Base-by-base conservation (phyloP, 1,284 basidiomycete genomes). In the Irpex rosettiformis region DNA sequence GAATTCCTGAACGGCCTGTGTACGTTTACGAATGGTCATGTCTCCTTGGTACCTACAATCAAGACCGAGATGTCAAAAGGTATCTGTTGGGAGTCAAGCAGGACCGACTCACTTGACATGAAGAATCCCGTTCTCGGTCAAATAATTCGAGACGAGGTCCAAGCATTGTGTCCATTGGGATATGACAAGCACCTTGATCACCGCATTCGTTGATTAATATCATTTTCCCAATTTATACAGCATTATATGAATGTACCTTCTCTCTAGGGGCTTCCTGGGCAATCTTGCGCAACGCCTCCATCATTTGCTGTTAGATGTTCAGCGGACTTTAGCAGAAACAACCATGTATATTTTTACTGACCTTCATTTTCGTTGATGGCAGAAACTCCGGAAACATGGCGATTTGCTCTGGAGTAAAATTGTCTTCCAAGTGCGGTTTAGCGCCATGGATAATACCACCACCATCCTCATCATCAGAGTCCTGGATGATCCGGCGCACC, bases 331-430 rank as follows among this genome's bases (percentile, higher is more conserved):
- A 18, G 22, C 24, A 54, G 42, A 55, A 13, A 8, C 5, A 43
- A 52, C 22, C 22, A 33, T 25, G 21, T 18, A 40, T 11, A 29
- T 13, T 22, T 28, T n/a, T n/a, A n/a, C 74, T 33, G 57, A 83
- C 82, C 75, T 84, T 84, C 83, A 85, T 84, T 75, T 86, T 86
- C 1, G 81, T 84, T 3, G 83, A 85, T 0, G 83, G 82, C 42
- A 85, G 65, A 69, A 85, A 83, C 30, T 71, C 69, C 4, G 79
- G 74, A 73, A 81, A 75, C 22, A 75, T 61, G 61, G 78, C 76
- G 56, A 80, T 63, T 56, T 62, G 66, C 6, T 69, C 72, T 37
- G 71, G 71, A 21, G 67, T 63, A 1, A 70, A 59, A 7, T 68
- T 40, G 18, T 62, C 63, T 27, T 58, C 42, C n/a, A 28, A 33